Base-by-base conservation (phyloP, 768 basidiomycete genomes). In the Boletus patriciae region DNA sequence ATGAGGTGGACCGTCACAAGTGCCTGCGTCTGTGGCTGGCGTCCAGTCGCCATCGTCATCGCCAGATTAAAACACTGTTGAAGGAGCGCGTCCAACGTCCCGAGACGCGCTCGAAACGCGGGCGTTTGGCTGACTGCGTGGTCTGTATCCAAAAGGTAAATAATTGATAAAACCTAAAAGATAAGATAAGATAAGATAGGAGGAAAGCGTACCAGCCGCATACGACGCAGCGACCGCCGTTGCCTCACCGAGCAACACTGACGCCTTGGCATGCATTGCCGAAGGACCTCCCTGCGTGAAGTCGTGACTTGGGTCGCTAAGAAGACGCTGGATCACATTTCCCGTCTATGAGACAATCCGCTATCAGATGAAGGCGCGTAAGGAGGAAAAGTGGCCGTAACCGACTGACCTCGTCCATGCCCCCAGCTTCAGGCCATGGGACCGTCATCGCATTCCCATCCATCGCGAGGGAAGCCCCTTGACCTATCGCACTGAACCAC, bases 41-140 rank as follows among this genome's bases (percentile, higher is more conserved):
- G 36, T 18, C 49, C 54, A 10, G 42, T 57, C 6, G 51, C 33
- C 25, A 53, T 19, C 7, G 47, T 23, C 36, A 67, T 50, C 34
- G 54, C 66, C 38, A 51, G 55, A 43, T 16, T 51, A 25, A 58
- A 47, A 40, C 55, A 66, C 2, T 64, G 63, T 6, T 78, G 77
- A 37, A 83, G 78, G 45, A 83, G 72, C 33, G 70, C 65, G 57
- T 81, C 78, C 52, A 83, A 67, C 3, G 75, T 76, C 41, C 72
- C 72, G 21, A 83, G 82, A 8, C 77, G 75, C 15, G 71, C 66
- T 25, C 71, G 71, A 52, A 81, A 81, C 5, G 74, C 69, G 52
- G 77, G 67, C 27, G 73, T 71, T 54, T 83, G 81, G 31, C 74
- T 66, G 42, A 72, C 67, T 10, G 73, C 65, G 63, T 75, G 74